Evolutionary conservation across 805 yeast species (phyloP).

Genomic region (Starmera caribaea): DNA sequence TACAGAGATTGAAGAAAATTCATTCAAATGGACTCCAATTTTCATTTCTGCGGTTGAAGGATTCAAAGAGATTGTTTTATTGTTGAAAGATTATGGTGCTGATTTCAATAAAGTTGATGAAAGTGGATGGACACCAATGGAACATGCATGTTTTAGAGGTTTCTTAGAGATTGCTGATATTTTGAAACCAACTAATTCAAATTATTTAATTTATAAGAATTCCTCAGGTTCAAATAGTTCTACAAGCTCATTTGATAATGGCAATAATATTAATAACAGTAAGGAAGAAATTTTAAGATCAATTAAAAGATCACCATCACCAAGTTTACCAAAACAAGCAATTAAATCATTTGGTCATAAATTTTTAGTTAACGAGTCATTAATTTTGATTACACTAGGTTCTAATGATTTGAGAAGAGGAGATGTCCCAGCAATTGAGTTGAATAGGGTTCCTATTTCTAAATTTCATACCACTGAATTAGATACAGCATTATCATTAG

Average conservation of each 20-base stretch:
- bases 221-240: constrained; percentile 6
- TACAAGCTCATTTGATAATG: constrained; percentile 7
- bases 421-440: constrained; percentile 45
- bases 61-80: constrained; percentile 40
- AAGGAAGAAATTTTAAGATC: constrained; percentile 9
- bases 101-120: constrained; percentile 52
- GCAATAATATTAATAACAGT: constrained; percentile 1
- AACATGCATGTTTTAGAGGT: constrained; percentile 88
- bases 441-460: constrained; percentile 66
- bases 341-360: constrained; percentile 83
- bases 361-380: constrained; percentile 54
- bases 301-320: constrained; percentile 10
- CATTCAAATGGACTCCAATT: constrained; percentile 92
- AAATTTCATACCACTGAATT: constrained; percentile 74
- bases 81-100: constrained; percentile 46
- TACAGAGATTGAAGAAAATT: constrained; percentile 63
- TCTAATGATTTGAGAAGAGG: constrained; percentile 64
- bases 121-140: constrained; percentile 97
- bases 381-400: constrained; percentile 78
- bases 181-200: constrained; percentile 39
- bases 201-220: constrained; percentile 3
- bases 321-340: constrained; percentile 28
- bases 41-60: constrained; percentile 90
- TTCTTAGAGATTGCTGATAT: constrained; percentile 61
- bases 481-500: constrained; percentile 78